phyloP scores from a whole-genome alignment of 805 yeast genomes.

The Hanseniaspora valbyensis region DNA sequence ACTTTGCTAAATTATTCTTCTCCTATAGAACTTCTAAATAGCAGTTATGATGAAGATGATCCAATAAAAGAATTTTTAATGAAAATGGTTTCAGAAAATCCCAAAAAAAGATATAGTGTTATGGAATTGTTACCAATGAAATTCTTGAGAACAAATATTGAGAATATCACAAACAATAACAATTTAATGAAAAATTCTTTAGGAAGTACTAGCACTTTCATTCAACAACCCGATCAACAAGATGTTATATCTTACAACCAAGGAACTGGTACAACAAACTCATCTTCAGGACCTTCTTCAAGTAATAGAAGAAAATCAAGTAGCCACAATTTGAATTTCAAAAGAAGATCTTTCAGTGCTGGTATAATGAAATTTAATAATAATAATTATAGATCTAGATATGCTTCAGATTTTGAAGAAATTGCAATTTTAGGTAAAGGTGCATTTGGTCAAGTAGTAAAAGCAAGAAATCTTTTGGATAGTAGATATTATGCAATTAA shows the following conservation, averaged over 20 bases:
- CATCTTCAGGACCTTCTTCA: neutral
- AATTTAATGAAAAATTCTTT: constrained; percentile 17
- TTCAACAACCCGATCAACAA: constrained; percentile 18
- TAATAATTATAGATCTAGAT: constrained; percentile 44
- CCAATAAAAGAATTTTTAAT: constrained; percentile 56
- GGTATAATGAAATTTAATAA: constrained; percentile 25
- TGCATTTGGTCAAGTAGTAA: constrained; percentile 97
- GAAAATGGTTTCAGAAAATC: constrained; percentile 51
- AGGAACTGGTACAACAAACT: neutral
- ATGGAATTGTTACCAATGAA: constrained; percentile 74
- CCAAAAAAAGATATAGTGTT: constrained; percentile 68
- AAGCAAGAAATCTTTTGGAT: constrained; percentile 84
- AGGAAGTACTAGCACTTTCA: constrained; percentile 10
- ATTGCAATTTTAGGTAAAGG: constrained; percentile 85
- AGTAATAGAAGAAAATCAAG: constrained; percentile 18
- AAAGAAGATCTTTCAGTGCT: constrained; percentile 34
- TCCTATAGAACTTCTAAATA: constrained; percentile 52
- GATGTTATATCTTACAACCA: constrained; percentile 5
- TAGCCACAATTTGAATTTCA: constrained; percentile 23
- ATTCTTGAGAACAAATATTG: constrained; percentile 67
- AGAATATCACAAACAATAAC: constrained; percentile 22
- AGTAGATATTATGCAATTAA: constrained; percentile 93
- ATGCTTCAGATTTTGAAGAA: constrained; percentile 89
- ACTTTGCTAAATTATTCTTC: constrained; percentile 43
- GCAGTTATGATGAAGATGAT: constrained; percentile 36